Percentiles rank a stretch among this genome's conserved stretches.
Evolutionary conservation across 305 asterid species (phyloP).

Genomic region (Fraxinus albicans): DNA sequence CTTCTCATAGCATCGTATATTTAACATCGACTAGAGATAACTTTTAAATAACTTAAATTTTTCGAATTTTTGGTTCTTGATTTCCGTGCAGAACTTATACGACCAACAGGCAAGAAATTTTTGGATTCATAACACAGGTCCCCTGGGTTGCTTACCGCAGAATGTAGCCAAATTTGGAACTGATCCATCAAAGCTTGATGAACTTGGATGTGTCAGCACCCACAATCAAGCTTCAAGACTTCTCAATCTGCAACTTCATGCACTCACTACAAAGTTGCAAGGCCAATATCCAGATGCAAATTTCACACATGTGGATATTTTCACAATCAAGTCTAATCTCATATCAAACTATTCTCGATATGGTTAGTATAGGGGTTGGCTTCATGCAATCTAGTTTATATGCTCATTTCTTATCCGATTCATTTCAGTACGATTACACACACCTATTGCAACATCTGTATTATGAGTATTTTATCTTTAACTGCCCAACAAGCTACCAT

Average conservation of each 20-base stretch:
- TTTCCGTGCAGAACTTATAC: slow-evolving; percentile 52
- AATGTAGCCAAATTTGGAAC: slow-evolving; percentile 75
- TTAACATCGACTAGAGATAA: background rate
- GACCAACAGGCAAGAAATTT: slow-evolving; percentile 80
- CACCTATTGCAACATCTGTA: background rate
- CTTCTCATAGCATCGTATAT: background rate
- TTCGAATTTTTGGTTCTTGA: background rate
- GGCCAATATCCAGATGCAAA: slow-evolving; percentile 67
- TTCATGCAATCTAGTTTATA: background rate
- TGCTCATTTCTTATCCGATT: background rate
- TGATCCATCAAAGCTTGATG: slow-evolving; percentile 78
- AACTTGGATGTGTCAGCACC: slow-evolving; percentile 74
- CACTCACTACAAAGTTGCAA: slow-evolving; percentile 75
- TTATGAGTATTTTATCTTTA: background rate
- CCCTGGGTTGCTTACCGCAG: slow-evolving; percentile 90
- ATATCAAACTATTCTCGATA: slow-evolving; percentile 67
- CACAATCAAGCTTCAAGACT: slow-evolving; percentile 85
- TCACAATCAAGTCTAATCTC: slow-evolving; percentile 78
- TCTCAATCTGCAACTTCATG: slow-evolving; percentile 74
- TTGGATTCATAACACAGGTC: slow-evolving; percentile 96
- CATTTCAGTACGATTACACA: background rate
- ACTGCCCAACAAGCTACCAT: background rate
- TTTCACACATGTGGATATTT: slow-evolving; percentile 64
- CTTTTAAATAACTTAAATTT: background rate
- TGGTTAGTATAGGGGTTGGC: slow-evolving; percentile 41